Base-by-base conservation (phyloP, 2,329 filamentous ascomycete species). In the Penicillium rolfsii region DNA sequence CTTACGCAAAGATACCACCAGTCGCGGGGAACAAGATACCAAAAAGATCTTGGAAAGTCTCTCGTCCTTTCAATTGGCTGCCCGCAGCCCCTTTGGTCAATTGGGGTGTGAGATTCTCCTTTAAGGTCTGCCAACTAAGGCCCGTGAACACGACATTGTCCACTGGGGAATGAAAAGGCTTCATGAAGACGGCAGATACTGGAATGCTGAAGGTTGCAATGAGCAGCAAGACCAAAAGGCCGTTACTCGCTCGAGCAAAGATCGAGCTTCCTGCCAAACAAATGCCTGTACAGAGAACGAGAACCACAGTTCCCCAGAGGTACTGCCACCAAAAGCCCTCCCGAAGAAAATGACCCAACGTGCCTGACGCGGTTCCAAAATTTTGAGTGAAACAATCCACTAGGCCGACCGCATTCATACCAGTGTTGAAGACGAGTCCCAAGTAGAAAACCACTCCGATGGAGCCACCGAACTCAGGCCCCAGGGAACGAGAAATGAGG, bases 371-470 rank as follows among this genome's bases (percentile, higher is more conserved):
- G 3, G 80, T 72, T 1, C 89, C 90, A 70, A 93, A 85, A 68
- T 93, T 93, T 63, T 93, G 84, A 55, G 86, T 87, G 59, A 96
- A 83, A 70, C 91, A 96, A 77, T 95, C 90, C 64, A 96, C 86
- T 49, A 96, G 82, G 79, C 91, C 92, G 46, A 96, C 91, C 26
- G 93, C 86, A 71, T 96, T 96, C 83, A 96, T 86, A 40, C 90
- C 90, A 1, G 91, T 93, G 72, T 94, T 96, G 71, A 96, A 86
- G 2, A 91, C 89, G 65, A 91, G 91, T n/a, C 92, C 91, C n/a
- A 96, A 81, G 73, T 95, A 96, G 76, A 96, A 96, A 12, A 96
- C 86, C 26, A 96, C 84, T 1, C 92, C 92, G 64, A 96, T 96
- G 1, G 91, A 92, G 16, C 92, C 92, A 28, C 92, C 92, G 73